Conservation (phyloP, 2,329 filamentous ascomycete genomes). For the Aaosphaeria arxii region DNA sequence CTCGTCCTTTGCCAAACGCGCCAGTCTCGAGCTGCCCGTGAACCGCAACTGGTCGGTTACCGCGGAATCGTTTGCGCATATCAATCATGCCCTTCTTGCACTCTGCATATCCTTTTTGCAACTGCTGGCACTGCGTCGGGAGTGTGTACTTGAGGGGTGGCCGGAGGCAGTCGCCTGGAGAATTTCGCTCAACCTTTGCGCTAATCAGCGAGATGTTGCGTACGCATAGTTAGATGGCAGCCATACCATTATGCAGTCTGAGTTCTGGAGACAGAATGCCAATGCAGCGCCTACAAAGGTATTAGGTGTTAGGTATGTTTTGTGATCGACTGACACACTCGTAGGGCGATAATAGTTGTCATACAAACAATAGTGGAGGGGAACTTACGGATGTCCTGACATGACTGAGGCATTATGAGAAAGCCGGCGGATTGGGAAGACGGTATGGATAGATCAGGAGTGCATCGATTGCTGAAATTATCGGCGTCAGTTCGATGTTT, state of each 20-base stretch:
- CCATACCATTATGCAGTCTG: constrained; percentile 81
- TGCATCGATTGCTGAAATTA: too few species aligned
- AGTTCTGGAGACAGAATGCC: constrained; percentile 91
- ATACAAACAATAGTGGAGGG: background rate
- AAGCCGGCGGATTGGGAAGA: background rate
- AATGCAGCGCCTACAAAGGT: constrained; percentile 72
- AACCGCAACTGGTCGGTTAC: constrained; percentile 74
- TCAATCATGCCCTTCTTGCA: constrained; percentile 96
- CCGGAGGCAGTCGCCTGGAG: constrained; percentile 82
- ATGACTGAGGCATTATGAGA: constrained; percentile 80
- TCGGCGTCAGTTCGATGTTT: too few species aligned
- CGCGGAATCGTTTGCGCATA: constrained; percentile 97
- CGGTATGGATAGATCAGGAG: too few species aligned
- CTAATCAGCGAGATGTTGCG: too few species aligned
- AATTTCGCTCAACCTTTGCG: constrained; percentile 66
- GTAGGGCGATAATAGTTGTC: too few species aligned
- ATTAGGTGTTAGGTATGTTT: background rate
- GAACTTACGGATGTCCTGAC: constrained; percentile 87
- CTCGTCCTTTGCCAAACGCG: constrained; percentile 25
- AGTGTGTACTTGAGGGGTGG: constrained; percentile 77
- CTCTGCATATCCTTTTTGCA: constrained; percentile 85
- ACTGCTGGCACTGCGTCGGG: constrained; percentile 83
- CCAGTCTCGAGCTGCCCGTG: constrained; percentile 31
- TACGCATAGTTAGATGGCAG: background rate
- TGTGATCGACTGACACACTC: background rate